These are phyloP conservation scores for Neurospora sublineolata DNA, from an alignment of 495 filamentous ascomycete species.

Conservation along the genomic window DNA sequence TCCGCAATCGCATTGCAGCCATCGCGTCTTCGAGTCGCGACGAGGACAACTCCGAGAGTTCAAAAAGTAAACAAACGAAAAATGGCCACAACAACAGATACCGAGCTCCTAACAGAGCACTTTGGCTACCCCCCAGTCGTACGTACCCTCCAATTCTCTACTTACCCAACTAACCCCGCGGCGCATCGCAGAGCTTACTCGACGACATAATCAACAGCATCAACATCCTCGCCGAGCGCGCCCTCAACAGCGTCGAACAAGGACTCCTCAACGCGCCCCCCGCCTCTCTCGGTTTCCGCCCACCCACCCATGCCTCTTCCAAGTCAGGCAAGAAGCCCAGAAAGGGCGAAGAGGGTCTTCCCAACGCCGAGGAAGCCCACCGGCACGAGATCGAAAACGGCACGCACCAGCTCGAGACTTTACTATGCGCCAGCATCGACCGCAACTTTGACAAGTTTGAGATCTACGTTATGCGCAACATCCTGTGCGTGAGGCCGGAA, in stretches of 20 bases:
- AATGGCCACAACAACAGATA: constrained; percentile 27
- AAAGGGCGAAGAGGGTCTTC: neutral
- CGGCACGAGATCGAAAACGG: constrained; percentile 80
- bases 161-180: neutral
- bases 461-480: constrained; percentile 80
- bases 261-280: constrained; percentile 64
- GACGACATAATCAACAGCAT: constrained; percentile 96
- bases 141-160: constrained; percentile 18
- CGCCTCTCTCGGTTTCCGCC: constrained; percentile 61
- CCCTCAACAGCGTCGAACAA: constrained; percentile 70
- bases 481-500: constrained; percentile 61
- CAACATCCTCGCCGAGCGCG: constrained; percentile 78
- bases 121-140: constrained; percentile 90
- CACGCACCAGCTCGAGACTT: constrained; percentile 82
- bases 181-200: constrained; percentile 57
- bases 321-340: constrained; percentile 6
- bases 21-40: constrained; percentile 2
- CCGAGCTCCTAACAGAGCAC: constrained; percentile 85
- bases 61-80: constrained; percentile 6
- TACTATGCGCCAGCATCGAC: constrained; percentile 89
- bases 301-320: constrained; percentile 24
- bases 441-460: constrained; percentile 97
- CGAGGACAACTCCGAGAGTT: neutral
- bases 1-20: constrained; percentile 1
- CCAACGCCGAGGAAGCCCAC: constrained; percentile 37